These are phyloP conservation scores for Aspergillus hortae DNA, from an alignment of 2,329 filamentous ascomycete genomes.

Conservation along the genomic window DNA sequence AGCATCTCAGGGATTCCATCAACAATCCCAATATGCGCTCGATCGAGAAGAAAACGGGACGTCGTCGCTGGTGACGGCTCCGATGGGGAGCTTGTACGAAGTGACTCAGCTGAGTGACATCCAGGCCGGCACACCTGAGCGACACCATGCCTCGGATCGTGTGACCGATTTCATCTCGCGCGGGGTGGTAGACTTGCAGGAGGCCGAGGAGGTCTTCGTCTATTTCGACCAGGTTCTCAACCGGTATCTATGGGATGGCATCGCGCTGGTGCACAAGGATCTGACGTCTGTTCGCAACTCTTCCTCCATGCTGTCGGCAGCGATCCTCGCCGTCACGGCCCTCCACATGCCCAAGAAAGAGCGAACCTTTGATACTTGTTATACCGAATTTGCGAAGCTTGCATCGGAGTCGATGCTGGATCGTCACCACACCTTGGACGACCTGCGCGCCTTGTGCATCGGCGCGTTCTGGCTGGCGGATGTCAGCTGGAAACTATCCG, in stretches of 20 bases:
- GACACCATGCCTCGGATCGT: slow-evolving; percentile 30
- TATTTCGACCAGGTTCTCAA: slow-evolving; percentile 42
- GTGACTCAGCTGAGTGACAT: slow-evolving; percentile 44
- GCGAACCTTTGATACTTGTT: slow-evolving; percentile 47
- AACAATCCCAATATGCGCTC: slow-evolving; percentile 31
- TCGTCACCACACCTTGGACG: slow-evolving; percentile 49
- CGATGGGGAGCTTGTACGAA: slow-evolving; percentile 49
- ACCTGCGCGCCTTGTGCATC: slow-evolving; percentile 52
- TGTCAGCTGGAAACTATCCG: slow-evolving; percentile 48
- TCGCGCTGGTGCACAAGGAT: slow-evolving; percentile 46
- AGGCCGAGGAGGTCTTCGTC: slow-evolving; percentile 40
- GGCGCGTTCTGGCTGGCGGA: slow-evolving; percentile 56
- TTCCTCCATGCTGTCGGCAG: slow-evolving; percentile 41
- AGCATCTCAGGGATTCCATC: slow-evolving; percentile 21
- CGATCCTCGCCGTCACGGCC: slow-evolving; percentile 50
- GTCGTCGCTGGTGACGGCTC: slow-evolving; percentile 39
- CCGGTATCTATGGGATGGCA: slow-evolving; percentile 40
- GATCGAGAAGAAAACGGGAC: slow-evolving; percentile 35
- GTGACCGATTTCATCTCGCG: slow-evolving; percentile 51
- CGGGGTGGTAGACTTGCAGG: slow-evolving; percentile 44
- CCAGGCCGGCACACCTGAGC: slow-evolving; percentile 29
- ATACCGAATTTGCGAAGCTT: slow-evolving; percentile 50
- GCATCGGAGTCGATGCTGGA: slow-evolving; percentile 53
- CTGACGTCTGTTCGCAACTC: slow-evolving; percentile 45
- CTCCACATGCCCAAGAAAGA: slow-evolving; percentile 49